A percentile compares a stretch with the other conserved stretches of the same genome.
These are phyloP conservation scores for Cercospora brassicicola DNA, from an alignment of 2,329 filamentous ascomycete species.

Conservation along the genomic window DNA sequence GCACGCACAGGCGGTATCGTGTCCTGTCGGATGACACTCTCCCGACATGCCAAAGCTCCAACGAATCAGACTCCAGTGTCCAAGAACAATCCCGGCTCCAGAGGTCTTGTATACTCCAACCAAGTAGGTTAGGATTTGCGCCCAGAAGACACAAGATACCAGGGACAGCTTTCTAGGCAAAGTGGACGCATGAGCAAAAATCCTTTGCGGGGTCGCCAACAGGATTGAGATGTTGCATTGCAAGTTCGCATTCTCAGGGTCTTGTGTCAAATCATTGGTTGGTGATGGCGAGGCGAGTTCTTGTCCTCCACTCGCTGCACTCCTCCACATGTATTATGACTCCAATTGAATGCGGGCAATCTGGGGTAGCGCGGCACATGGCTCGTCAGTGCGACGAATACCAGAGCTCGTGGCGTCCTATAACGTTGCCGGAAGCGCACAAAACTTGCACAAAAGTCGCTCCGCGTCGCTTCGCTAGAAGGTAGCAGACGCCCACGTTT, in stretches of 20 bases:
- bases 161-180: not conserved
- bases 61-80: not conserved
- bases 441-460: not conserved
- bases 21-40: not conserved
- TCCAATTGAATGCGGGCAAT: not conserved
- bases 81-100: not conserved
- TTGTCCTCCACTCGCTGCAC: not conserved
- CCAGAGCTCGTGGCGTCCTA: not conserved
- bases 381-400: not conserved
- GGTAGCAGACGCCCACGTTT: not conserved
- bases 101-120: not conserved
- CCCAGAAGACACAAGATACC: not conserved
- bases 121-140: not conserved
- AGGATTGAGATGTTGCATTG: not conserved
- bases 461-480: not conserved
- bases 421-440: not conserved
- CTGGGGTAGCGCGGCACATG: not conserved
- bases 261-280: not conserved
- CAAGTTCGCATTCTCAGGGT: not conserved
- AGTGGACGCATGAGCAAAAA: not conserved
- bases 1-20: not conserved
- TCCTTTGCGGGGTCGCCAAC: not conserved
- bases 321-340: not conserved
- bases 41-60: not conserved
- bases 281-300: not conserved